Percentiles rank a stretch among this genome's conserved stretches.
Conservation (phyloP, 176 grass and related monocot species). For the Zoysia japonica region DNA sequence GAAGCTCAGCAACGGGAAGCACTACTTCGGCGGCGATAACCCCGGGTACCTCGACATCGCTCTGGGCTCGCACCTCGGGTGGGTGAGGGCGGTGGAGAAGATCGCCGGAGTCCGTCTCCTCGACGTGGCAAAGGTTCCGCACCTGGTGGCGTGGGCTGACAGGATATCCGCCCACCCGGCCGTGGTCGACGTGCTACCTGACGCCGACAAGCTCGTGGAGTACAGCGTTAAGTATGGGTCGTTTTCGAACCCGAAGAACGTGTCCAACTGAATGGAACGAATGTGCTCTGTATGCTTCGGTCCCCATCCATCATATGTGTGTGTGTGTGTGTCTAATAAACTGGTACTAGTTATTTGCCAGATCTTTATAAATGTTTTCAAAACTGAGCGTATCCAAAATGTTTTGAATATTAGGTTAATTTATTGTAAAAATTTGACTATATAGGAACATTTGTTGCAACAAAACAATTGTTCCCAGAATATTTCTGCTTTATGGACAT, state of each 20-base stretch:
- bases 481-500: no score
- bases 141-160: slow-evolving; percentile 34
- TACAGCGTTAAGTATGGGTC: slow-evolving; percentile 17
- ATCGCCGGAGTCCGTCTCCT: slow-evolving; percentile 25
- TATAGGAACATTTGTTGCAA: no score
- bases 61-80: slow-evolving; percentile 25
- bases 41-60: slow-evolving; percentile 44
- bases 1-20: slow-evolving; percentile 44
- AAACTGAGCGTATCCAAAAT: neutral
- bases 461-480: no score
- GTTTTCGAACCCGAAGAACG: neutral
- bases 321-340: neutral
- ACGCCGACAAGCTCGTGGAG: slow-evolving; percentile 19
- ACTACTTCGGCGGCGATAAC: slow-evolving; percentile 48
- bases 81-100: slow-evolving; percentile 31
- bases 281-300: neutral
- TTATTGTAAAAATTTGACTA: no score
- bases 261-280: neutral
- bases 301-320: neutral
- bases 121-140: slow-evolving; percentile 33
- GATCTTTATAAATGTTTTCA: neutral
- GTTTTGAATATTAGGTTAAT: no score
- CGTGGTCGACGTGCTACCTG: slow-evolving; percentile 35
- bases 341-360: neutral
- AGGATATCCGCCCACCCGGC: slow-evolving; percentile 24